Percentiles rank a stretch among this genome's conserved stretches.
Evolutionary conservation across 2,329 filamentous ascomycete genomes (phyloP).

Genomic region (Ceratocystis eucalypticola): DNA sequence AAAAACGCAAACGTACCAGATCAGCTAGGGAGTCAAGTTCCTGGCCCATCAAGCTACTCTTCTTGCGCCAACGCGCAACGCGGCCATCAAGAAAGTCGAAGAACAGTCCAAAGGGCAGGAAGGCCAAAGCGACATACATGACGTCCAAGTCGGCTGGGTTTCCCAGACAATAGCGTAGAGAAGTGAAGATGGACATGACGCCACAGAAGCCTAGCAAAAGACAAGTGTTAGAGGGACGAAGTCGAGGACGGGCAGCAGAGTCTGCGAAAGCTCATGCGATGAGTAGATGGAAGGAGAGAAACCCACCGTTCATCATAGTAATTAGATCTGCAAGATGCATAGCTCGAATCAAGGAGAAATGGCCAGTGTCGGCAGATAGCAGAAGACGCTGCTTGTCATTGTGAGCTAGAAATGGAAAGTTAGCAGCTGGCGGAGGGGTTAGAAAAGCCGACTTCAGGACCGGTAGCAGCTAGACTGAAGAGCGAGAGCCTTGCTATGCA

Average conservation of each 20-base stretch:
- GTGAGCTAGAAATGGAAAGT: conserved; percentile 32
- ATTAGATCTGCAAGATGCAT: conserved; percentile 75
- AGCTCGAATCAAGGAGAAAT: conserved; percentile 56
- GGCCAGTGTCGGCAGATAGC: conserved; percentile 54
- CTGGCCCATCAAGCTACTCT: conserved; percentile 95
- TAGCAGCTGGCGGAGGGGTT: too few species aligned
- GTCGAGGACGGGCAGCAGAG: not conserved
- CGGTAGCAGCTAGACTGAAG: not conserved
- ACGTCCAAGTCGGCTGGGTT: conserved; percentile 51
- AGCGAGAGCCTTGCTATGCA: not conserved
- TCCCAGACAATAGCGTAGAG: conserved; percentile 79
- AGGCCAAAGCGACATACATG: conserved; percentile 68
- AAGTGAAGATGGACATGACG: conserved; percentile 91
- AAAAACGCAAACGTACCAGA: conserved; percentile 48
- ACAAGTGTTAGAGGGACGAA: not conserved
- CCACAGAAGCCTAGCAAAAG: conserved; percentile 55
- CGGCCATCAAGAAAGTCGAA: conserved; percentile 98
- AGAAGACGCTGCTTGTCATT: conserved; percentile 63
- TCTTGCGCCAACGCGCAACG: conserved; percentile 89
- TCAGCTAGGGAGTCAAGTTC: conserved; percentile 94
- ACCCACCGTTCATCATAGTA: conserved; percentile 62
- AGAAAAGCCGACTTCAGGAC: not conserved
- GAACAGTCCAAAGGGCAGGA: conserved; percentile 87
- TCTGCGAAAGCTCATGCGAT: not conserved
- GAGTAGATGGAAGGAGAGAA: not conserved